Conservation (phyloP, 352 stramenopile species). For the Globisporangium canariense region DNA sequence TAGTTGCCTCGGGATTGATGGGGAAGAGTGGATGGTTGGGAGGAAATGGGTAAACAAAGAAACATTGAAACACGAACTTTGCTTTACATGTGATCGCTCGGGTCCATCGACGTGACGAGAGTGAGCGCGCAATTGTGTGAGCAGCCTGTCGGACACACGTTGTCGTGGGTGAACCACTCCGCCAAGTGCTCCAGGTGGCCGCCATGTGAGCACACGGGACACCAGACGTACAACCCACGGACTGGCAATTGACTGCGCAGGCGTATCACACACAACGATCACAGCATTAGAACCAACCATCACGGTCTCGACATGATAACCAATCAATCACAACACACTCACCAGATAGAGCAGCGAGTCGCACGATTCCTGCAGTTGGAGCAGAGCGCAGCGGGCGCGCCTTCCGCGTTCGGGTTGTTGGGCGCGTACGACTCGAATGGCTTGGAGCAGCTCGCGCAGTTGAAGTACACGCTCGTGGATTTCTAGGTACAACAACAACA, state of each 20-base stretch:
- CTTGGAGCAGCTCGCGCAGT: slow-evolving; percentile 76
- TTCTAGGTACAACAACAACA: slow-evolving; percentile 42
- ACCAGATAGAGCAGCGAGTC: slow-evolving; percentile 87
- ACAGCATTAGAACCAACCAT: slow-evolving; percentile 1
- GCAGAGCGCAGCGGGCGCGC: slow-evolving; percentile 46
- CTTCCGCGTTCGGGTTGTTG: slow-evolving; percentile 20
- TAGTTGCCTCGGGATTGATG: neutral
- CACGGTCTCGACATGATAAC: neutral
- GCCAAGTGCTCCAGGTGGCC: slow-evolving; percentile 83
- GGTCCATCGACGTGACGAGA: slow-evolving; percentile 24
- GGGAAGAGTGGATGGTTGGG: neutral
- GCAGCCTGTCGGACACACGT: slow-evolving; percentile 73
- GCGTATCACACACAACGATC: slow-evolving; percentile 3
- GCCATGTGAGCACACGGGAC: slow-evolving; percentile 87
- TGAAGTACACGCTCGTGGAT: slow-evolving; percentile 86
- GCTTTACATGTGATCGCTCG: slow-evolving; percentile 12
- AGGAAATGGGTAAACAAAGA: neutral
- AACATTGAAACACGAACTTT: neutral
- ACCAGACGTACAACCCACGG: slow-evolving; percentile 89
- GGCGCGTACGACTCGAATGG: slow-evolving; percentile 49
- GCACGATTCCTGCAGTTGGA: slow-evolving; percentile 70
- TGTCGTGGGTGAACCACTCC: slow-evolving; percentile 74
- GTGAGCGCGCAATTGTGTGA: slow-evolving; percentile 62
- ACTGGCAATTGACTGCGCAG: slow-evolving; percentile 71
- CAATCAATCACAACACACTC: slow-evolving; percentile 13